phyloP scores from a whole-genome alignment of 1,284 basidiomycete genomes.

The Apiotrichum domesticum region DNA sequence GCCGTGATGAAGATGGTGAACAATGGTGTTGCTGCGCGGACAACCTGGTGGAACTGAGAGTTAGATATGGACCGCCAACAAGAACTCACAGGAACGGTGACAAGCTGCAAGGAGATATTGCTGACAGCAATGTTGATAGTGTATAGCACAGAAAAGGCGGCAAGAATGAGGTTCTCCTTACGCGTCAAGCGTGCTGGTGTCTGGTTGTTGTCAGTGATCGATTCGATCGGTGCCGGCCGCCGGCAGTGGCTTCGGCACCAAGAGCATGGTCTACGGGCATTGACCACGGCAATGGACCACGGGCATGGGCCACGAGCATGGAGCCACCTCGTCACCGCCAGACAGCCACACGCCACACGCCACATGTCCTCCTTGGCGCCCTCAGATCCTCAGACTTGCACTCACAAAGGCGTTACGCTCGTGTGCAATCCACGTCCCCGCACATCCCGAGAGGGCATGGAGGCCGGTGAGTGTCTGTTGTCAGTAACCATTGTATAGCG shows the following conservation, averaged over 20 bases:
- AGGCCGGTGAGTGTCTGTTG: slow-evolving; percentile 68
- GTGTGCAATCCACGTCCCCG: slow-evolving; percentile 69
- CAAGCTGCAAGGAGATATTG: slow-evolving; percentile 77
- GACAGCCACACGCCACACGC: neutral
- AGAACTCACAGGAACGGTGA: slow-evolving; percentile 75
- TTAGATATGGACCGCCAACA: neutral
- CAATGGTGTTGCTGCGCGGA: slow-evolving; percentile 82
- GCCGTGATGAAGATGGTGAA: slow-evolving; percentile 77
- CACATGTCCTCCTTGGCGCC: too few species aligned
- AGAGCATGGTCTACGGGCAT: too few species aligned
- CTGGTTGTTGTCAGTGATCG: slow-evolving; percentile 16
- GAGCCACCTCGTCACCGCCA: too few species aligned
- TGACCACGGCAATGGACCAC: too few species aligned
- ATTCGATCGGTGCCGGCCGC: too few species aligned
- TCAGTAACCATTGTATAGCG: neutral
- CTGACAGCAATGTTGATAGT: slow-evolving; percentile 88
- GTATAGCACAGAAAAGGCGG: slow-evolving; percentile 77
- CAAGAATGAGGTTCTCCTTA: slow-evolving; percentile 59
- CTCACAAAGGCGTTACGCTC: slow-evolving; percentile 56
- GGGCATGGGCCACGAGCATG: too few species aligned
- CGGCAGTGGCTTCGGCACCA: too few species aligned
- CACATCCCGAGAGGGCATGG: slow-evolving; percentile 72
- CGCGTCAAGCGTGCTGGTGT: slow-evolving; percentile 55
- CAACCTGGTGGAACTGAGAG: slow-evolving; percentile 85
- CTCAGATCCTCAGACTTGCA: slow-evolving; percentile 2